Evolutionary conservation across 345 rosid genomes (phyloP), one percentile per base, ranked within the genome.

Genomic region (Populus deltoides): DNA sequence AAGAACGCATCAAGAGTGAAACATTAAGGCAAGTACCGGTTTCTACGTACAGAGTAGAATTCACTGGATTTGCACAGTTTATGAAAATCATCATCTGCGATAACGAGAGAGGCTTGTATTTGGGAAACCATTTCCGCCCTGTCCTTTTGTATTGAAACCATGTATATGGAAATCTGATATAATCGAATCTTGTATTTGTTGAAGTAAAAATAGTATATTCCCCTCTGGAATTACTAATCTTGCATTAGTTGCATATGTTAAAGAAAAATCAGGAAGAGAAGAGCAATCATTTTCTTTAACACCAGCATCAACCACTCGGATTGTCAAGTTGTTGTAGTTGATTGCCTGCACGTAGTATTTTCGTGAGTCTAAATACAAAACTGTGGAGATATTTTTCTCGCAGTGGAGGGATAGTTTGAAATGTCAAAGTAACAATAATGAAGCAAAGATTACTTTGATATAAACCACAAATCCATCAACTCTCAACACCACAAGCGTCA

Each of bases 351-450:
- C 77, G 43, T 8, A 2, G 59, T 78, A 78, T 22, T 77, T 79
- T 25, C 74, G 79, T 0, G 77, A 74, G 20, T 36, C 35, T 5
- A 75, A 43, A 25, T 68, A 22, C 25, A 85, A 35, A 0, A 76
- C 61, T 22, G 86, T 43, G 49, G 49, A 24, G 12, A 5, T 65
- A 62, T 85, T 80, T 75, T 78, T 45, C 43, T 82, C 82, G 47
- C 88, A 85, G 2, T 35, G 31, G 7, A 85, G 72, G 49, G 59
- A n/a, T n/a, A n/a, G n/a, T n/a, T n/a, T n/a, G n/a, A n/a, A n/a
- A n/a, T n/a, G n/a, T n/a, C n/a, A n/a, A n/a, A n/a, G n/a, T n/a
- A n/a, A n/a, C n/a, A n/a, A n/a, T n/a, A n/a, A n/a, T n/a, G n/a
- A n/a, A n/a, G n/a, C n/a, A n/a, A n/a, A n/a, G n/a, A n/a, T n/a